Percentiles rank a stretch among this genome's conserved stretches.
Evolutionary conservation across 495 filamentous ascomycete genomes (phyloP).

Genomic region (Lentithecium fluviatile): DNA sequence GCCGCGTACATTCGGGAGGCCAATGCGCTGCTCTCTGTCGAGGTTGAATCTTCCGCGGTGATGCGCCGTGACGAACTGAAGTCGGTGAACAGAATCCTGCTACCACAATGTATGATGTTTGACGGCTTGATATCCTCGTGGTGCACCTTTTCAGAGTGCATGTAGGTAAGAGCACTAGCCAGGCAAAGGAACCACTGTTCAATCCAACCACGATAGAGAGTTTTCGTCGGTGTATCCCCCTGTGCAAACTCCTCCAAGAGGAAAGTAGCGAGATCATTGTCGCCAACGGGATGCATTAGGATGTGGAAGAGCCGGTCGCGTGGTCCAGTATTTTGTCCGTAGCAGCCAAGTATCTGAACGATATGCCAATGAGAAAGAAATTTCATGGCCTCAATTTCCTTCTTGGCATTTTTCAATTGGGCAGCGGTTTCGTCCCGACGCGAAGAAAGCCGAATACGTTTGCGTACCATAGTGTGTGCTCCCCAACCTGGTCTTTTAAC

Average conservation of each 20-base stretch:
- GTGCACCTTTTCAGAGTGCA: conserved; percentile 11
- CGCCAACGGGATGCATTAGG: conserved; percentile 14
- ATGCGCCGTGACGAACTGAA: conserved; percentile 22
- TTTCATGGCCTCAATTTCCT: too few species aligned
- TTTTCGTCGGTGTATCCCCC: not conserved
- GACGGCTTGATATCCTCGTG: conserved; percentile 22
- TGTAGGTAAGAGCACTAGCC: conserved; percentile 14
- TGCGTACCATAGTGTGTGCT: too few species aligned
- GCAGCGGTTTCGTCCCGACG: too few species aligned
- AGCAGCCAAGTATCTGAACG: conserved; percentile 1
- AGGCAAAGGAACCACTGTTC: conserved; percentile 17
- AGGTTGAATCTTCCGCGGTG: not conserved
- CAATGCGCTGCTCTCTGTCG: conserved; percentile 8
- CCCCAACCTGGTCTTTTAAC: too few species aligned
- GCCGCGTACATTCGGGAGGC: conserved; percentile 4
- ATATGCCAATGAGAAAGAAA: conserved; percentile 4
- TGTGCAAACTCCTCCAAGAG: not conserved
- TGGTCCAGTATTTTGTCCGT: not conserved
- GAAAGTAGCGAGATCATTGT: conserved; percentile 5
- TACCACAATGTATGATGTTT: conserved; percentile 16
- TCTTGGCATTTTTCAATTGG: too few species aligned
- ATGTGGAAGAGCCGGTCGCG: not conserved
- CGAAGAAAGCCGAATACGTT: too few species aligned
- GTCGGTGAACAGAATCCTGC: conserved; percentile 15
- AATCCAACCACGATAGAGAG: not conserved